Conservation (phyloP, 768 basidiomycete genomes). For the Candolleomyces aberdarensis region DNA sequence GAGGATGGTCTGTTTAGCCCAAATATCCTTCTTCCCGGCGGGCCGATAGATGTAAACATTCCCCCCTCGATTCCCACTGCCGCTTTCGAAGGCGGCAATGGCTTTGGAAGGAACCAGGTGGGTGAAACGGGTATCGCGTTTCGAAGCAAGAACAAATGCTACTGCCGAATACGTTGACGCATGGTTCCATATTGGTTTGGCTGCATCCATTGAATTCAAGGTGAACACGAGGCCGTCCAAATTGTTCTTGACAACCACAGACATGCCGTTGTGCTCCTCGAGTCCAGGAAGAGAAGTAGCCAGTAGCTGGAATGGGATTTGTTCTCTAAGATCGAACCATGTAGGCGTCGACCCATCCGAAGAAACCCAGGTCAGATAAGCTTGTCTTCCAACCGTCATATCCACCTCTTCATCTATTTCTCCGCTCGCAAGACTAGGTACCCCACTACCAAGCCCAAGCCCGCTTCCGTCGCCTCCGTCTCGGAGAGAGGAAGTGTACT, state of each 20-base stretch:
- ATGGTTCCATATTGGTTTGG: conserved; percentile 61
- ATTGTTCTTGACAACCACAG: conserved; percentile 66
- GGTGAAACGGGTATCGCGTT: conserved; percentile 85
- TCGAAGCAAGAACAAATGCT: conserved; percentile 91
- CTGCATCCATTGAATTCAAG: conserved; percentile 28
- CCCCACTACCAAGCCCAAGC: conserved; percentile 59
- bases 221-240: conserved; percentile 70
- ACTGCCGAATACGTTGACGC: conserved; percentile 83
- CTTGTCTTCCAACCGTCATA: conserved; percentile 61
- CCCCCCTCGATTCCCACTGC: conserved; percentile 60
- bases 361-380: conserved; percentile 65
- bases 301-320: conserved; percentile 49
- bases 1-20: conserved; percentile 82
- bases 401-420: conserved; percentile 94
- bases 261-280: conserved; percentile 20
- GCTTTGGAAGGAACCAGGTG: conserved; percentile 58
- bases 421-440: conserved; percentile 82
- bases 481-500: conserved; percentile 70
- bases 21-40: conserved; percentile 45
- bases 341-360: conserved; percentile 43
- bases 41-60: conserved; percentile 86
- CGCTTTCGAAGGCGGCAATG: conserved; percentile 85
- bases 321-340: conserved; percentile 30
- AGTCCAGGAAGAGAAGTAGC: conserved; percentile 67
- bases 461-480: conserved; percentile 59